A percentile compares a stretch with the other conserved stretches of the same genome.
Evolutionary conservation across 2,329 filamentous ascomycete species (phyloP).

Genomic region (Trichoderma breve): DNA sequence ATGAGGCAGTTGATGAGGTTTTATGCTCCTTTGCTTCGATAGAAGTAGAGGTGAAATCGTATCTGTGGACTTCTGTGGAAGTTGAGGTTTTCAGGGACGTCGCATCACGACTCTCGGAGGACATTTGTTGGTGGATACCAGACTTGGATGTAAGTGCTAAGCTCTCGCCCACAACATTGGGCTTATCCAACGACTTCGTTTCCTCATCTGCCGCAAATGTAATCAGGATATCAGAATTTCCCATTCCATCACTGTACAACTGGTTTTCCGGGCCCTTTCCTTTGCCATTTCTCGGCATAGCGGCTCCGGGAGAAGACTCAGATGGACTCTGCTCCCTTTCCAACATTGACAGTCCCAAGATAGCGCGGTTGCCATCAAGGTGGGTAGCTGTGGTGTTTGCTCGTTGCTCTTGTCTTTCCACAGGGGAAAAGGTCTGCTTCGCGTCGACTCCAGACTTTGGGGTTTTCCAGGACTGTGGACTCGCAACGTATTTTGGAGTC

Average conservation of each 20-base stretch:
- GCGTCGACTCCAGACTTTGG: not conserved
- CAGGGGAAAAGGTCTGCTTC: not conserved
- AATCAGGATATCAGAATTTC: conserved; percentile 17
- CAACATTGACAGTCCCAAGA: conserved; percentile 2
- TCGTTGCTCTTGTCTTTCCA: not conserved
- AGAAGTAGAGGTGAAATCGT: not conserved
- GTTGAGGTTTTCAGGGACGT: not conserved
- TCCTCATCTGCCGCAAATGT: not conserved
- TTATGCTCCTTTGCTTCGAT: conserved; percentile 5
- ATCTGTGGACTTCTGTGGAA: not conserved
- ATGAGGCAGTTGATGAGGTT: conserved; percentile 20
- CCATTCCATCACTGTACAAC: not conserved
- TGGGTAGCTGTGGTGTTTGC: not conserved
- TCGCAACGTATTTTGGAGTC: not conserved
- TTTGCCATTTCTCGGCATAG: not conserved
- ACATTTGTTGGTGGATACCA: not conserved
- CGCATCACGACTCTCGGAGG: not conserved
- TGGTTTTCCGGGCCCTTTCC: not conserved
- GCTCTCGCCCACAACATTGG: not conserved
- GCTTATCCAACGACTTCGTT: not conserved
- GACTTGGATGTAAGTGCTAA: not conserved
- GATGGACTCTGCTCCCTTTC: not conserved
- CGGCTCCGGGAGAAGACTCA: not conserved
- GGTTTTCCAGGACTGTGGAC: conserved; percentile 21
- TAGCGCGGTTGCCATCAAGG: not conserved